Evolutionary conservation across 78 protist genomes (phyloP).

Genomic region (Emiliania huxleyi): DNA sequence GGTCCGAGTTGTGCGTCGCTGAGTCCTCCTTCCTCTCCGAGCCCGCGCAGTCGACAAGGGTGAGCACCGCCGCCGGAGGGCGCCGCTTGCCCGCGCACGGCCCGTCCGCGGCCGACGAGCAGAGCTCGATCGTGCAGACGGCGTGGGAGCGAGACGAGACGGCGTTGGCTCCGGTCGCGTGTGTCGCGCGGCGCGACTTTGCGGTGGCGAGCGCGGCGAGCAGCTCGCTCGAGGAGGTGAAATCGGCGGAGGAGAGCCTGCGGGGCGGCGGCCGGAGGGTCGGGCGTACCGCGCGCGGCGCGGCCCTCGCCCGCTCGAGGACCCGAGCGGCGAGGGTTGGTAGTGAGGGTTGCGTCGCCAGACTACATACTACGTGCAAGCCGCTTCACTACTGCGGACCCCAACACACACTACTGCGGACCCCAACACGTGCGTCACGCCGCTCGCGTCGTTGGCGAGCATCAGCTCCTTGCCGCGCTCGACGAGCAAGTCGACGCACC

Average conservation of each 20-base stretch:
- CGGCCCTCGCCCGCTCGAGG: no score
- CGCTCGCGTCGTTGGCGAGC: not conserved
- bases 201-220: not conserved
- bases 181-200: conserved; percentile 5
- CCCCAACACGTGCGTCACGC: no score
- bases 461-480: not conserved
- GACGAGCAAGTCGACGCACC: conserved; percentile 31
- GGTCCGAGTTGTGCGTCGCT: not conserved
- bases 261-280: no score
- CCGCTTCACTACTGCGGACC: no score
- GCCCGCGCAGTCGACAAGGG: conserved; percentile 31
- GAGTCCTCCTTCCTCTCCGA: conserved; percentile 41
- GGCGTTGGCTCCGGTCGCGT: conserved; percentile 43
- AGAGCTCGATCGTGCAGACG: not conserved
- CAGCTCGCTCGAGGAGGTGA: not conserved
- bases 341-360: no score
- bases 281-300: no score
- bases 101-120: not conserved
- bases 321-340: no score
- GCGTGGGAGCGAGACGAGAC: conserved; percentile 46
- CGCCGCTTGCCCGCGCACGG: not conserved
- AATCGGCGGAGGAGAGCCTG: no score
- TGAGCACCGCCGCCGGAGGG: not conserved
- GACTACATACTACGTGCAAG: no score
- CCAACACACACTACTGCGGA: no score